Percentiles rank a stretch among this genome's conserved stretches.
phyloP scores from a whole-genome alignment of 441 rosid genomes.

The Capsella rubella region DNA sequence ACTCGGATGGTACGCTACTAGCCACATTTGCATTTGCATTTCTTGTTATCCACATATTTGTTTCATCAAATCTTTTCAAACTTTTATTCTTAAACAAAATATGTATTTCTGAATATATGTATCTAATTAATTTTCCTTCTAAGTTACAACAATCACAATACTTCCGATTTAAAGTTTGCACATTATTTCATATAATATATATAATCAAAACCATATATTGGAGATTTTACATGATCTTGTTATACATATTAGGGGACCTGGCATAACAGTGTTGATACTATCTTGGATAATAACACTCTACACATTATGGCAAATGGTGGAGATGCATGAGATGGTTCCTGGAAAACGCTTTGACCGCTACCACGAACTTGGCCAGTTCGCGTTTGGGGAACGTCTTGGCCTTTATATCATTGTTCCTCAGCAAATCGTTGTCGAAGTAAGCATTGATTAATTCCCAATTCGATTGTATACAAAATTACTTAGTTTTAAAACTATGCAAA shows the following conservation, averaged over 20 bases:
- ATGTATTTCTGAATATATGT: not conserved
- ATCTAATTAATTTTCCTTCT: not conserved
- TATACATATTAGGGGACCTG: constrained; percentile 65
- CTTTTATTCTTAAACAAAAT: not conserved
- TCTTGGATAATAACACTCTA: constrained; percentile 70
- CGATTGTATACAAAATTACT: not conserved
- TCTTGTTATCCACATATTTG: not conserved
- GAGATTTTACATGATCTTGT: not conserved
- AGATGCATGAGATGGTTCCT: constrained; percentile 76
- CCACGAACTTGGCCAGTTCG: constrained; percentile 68
- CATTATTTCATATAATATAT: not conserved
- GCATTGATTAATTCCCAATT: not conserved
- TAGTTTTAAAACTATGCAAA: not conserved
- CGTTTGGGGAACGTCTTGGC: constrained; percentile 70
- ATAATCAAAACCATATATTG: not conserved
- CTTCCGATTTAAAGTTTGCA: not conserved
- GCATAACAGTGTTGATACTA: constrained; percentile 54
- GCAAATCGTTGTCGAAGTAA: constrained; percentile 59
- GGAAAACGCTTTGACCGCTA: constrained; percentile 66
- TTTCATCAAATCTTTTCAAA: not conserved
- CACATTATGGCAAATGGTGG: constrained; percentile 81
- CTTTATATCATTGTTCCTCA: constrained; percentile 75
- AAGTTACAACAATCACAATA: not conserved
- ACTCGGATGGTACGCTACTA: constrained; percentile 57
- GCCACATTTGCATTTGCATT: not conserved